phyloP scores from a whole-genome alignment of 768 basidiomycete genomes.

The Leccinum subtestaceum region DNA sequence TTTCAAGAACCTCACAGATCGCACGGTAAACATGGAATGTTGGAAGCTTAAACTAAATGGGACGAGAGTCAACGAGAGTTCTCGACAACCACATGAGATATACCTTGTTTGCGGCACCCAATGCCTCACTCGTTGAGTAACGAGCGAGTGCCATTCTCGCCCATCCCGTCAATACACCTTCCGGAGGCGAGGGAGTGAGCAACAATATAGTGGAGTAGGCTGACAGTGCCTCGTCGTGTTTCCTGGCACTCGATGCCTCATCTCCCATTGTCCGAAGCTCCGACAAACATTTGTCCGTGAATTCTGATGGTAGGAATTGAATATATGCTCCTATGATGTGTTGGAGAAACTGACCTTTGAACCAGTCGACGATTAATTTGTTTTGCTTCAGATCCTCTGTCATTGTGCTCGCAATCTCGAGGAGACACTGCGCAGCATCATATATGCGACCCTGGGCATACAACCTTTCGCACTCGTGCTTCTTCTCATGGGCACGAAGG shows the following conservation, averaged over 20 bases:
- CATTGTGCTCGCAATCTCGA: not conserved
- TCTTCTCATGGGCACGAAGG: not conserved
- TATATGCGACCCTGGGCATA: not conserved
- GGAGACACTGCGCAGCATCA: not conserved
- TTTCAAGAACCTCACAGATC: not conserved
- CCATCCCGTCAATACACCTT: not conserved
- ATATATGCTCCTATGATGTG: not conserved
- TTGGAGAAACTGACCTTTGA: not conserved
- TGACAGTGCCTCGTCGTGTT: not conserved
- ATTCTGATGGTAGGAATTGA: not conserved
- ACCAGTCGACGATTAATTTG: not conserved
- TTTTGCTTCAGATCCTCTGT: not conserved
- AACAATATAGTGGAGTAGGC: not conserved
- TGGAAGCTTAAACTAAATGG: not conserved
- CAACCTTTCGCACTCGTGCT: not conserved
- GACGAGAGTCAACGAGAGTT: not conserved
- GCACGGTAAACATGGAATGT: not conserved
- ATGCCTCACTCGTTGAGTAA: not conserved
- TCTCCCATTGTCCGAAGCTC: not conserved
- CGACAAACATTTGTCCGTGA: not conserved
- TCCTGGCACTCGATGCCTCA: not conserved
- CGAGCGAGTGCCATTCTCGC: not conserved
- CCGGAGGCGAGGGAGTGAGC: not conserved
- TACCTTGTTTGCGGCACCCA: not conserved
- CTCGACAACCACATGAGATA: not conserved